A percentile compares a stretch with the other conserved stretches of the same genome.
These are phyloP conservation scores for Trifolium subterraneum DNA, from an alignment of 306 rosid species.

Conservation along the genomic window DNA sequence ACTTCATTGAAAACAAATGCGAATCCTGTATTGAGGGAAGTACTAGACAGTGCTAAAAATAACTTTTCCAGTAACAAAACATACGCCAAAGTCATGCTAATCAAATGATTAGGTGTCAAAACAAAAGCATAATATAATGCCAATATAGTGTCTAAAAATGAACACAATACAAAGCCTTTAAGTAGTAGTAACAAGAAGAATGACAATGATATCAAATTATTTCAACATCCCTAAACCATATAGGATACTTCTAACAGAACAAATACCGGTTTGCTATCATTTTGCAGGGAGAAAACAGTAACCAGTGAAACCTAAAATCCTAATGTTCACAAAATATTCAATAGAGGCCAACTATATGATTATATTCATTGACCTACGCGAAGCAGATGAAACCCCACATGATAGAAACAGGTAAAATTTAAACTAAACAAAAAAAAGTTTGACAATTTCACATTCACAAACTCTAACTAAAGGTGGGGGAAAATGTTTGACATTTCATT, in stretches of 20 bases:
- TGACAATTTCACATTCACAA: background rate
- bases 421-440: background rate
- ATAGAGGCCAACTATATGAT: background rate
- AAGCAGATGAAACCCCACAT: background rate
- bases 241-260: background rate
- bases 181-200: background rate
- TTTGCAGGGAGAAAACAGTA: background rate
- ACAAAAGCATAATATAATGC: background rate
- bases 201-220: background rate
- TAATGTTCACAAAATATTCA: background rate
- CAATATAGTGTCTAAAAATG: background rate
- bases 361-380: background rate
- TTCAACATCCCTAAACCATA: background rate
- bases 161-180: background rate
- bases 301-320: background rate
- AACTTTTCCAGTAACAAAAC: background rate
- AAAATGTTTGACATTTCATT: background rate
- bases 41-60: conserved; percentile 1
- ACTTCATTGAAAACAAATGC: background rate
- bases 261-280: conserved; percentile 1
- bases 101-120: background rate
- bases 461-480: background rate
- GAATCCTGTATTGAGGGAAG: background rate
- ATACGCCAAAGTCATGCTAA: background rate
- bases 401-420: background rate